Conservation (phyloP, 2,329 filamentous ascomycete species). For the Colletotrichum neosansevieriae region DNA sequence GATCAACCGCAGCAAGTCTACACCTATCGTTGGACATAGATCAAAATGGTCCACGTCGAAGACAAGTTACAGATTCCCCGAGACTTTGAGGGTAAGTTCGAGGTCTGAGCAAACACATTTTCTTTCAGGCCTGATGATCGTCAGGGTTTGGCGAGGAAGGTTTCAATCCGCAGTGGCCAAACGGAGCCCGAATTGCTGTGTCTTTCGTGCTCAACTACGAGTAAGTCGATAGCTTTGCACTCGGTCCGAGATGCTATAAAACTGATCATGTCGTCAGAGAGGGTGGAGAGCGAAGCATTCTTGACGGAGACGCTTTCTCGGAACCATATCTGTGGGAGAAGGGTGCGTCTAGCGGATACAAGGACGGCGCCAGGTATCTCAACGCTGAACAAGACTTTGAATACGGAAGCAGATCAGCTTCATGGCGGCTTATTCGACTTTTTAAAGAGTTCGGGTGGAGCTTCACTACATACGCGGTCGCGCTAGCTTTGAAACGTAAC, state of each 20-base stretch:
- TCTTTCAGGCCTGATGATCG: not conserved
- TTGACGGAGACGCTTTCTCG: constrained; percentile 44
- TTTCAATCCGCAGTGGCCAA: not conserved
- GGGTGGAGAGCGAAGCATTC: constrained; percentile 45
- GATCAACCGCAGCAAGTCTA: too few relatives aligned
- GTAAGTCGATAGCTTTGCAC: not conserved
- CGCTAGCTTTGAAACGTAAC: constrained; percentile 54
- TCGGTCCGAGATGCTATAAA: fast-evolving
- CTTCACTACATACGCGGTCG: constrained; percentile 57
- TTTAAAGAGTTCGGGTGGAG: constrained; percentile 57
- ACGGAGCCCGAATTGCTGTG: not conserved
- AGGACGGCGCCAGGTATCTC: constrained; percentile 41
- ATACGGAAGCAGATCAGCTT: constrained; percentile 43
- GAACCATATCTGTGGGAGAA: constrained; percentile 45
- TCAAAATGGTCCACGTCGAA: constrained; percentile 26
- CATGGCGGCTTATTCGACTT: constrained; percentile 55
- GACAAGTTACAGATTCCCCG: constrained; percentile 29
- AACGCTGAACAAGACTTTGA: constrained; percentile 45
- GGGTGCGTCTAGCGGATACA: constrained; percentile 43
- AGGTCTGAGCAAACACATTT: fast-evolving
- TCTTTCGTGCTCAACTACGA: constrained; percentile 5
- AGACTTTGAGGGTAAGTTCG: constrained; percentile 44
- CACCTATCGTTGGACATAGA: too few relatives aligned
- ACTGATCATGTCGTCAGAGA: constrained; percentile 35
- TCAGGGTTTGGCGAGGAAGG: not conserved